A percentile compares a stretch with the other conserved stretches of the same genome.
Evolutionary conservation across 257 asterid species (phyloP).

Genomic region (Vinca minor): DNA sequence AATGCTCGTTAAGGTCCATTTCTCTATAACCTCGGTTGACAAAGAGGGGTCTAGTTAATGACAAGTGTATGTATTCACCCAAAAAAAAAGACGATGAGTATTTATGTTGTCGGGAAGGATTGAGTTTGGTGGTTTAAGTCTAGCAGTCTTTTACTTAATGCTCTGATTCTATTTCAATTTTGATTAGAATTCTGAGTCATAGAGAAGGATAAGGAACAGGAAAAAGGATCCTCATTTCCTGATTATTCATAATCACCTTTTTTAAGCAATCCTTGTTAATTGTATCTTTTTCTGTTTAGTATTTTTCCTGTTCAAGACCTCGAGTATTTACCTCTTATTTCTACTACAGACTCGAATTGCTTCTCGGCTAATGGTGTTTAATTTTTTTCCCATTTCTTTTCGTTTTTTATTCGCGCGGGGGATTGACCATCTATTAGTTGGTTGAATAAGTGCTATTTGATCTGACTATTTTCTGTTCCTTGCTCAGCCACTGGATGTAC

Average conservation of each 20-base stretch:
- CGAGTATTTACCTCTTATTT: not conserved
- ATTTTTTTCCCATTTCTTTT: not conserved
- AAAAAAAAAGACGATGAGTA: no score
- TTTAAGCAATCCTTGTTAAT: not conserved
- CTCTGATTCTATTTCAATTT: not conserved
- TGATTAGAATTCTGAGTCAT: not conserved
- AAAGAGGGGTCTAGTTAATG: not conserved
- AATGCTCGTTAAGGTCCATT: not conserved
- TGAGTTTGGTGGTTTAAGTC: not conserved
- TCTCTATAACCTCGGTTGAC: no score
- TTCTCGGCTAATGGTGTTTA: not conserved
- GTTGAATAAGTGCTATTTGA: not conserved
- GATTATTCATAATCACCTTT: not conserved
- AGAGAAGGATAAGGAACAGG: not conserved
- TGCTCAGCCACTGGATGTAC: conserved; percentile 32
- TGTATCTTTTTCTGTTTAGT: not conserved
- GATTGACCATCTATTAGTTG: conserved; percentile 5
- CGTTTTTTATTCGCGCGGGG: no score
- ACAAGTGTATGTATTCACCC: no score
- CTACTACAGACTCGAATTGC: not conserved
- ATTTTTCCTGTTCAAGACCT: not conserved
- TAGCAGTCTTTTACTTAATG: not conserved
- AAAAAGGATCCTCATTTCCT: not conserved
- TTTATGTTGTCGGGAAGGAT: not conserved
- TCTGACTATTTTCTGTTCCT: conserved; percentile 4